These are phyloP conservation scores for Pythium chondricola DNA, from an alignment of 352 stramenopile species.

Conservation along the genomic window DNA sequence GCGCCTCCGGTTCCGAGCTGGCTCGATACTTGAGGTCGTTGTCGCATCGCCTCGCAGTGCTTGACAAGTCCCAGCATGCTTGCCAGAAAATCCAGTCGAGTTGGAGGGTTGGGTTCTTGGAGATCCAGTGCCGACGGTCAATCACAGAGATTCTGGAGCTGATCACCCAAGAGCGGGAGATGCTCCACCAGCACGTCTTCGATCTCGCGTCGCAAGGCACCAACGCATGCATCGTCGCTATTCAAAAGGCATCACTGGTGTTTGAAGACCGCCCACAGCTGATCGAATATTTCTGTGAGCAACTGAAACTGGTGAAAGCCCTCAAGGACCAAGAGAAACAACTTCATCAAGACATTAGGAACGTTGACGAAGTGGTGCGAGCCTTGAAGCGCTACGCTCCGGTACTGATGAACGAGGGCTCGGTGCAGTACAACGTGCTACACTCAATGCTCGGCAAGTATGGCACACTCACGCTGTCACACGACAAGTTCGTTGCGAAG, in stretches of 20 bases:
- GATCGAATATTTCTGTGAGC: slow-evolving; percentile 65
- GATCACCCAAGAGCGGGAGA: slow-evolving; percentile 41
- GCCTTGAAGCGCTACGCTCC: slow-evolving; percentile 40
- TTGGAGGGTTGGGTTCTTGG: slow-evolving; percentile 68
- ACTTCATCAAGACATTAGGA: slow-evolving; percentile 60
- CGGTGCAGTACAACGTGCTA: slow-evolving; percentile 39
- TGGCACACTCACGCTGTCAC: slow-evolving; percentile 31
- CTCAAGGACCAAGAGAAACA: slow-evolving; percentile 51
- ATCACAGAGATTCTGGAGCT: slow-evolving; percentile 58
- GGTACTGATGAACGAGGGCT: slow-evolving; percentile 19
- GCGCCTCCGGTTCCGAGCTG: slow-evolving; percentile 32
- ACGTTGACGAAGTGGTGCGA: slow-evolving; percentile 58
- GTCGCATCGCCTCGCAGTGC: slow-evolving; percentile 23
- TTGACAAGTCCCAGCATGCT: slow-evolving; percentile 49
- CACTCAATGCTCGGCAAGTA: slow-evolving; percentile 48
- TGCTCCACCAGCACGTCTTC: slow-evolving; percentile 32
- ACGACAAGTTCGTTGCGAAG: slow-evolving; percentile 58
- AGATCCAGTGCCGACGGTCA: slow-evolving; percentile 59
- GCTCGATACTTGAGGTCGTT: slow-evolving; percentile 37
- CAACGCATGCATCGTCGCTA: slow-evolving; percentile 25
- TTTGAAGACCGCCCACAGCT: slow-evolving; percentile 66
- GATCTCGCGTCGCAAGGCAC: slow-evolving; percentile 30
- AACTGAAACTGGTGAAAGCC: slow-evolving; percentile 49
- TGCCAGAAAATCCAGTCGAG: slow-evolving; percentile 62
- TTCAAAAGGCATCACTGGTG: slow-evolving; percentile 42